A percentile compares a stretch with the other conserved stretches of the same genome.
These are phyloP conservation scores for Ganoderma sinense DNA, from an alignment of 1,284 basidiomycete genomes.

Conservation along the genomic window DNA sequence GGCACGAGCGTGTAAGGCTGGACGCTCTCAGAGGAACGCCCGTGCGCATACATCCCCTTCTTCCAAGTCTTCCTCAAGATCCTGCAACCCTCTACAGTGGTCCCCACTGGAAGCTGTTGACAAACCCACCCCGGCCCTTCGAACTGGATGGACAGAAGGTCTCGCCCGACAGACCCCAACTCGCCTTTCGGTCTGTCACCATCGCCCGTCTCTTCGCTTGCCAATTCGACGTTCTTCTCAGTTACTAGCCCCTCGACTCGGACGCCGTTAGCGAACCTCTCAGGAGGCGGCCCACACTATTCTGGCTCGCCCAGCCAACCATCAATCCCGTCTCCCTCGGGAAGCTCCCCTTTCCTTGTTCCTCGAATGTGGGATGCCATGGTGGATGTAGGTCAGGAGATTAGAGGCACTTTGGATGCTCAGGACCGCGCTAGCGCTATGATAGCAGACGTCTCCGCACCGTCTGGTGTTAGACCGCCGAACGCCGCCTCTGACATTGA, in stretches of 20 bases:
- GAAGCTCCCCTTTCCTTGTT: constrained; percentile 50
- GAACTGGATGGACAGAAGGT: no score
- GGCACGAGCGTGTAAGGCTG: no score
- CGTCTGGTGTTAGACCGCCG: constrained; percentile 3
- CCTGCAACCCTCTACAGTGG: no score
- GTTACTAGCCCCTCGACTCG: constrained; percentile 28
- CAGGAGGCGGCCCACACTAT: constrained; percentile 18
- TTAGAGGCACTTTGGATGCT: constrained; percentile 60
- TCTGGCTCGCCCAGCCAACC: constrained; percentile 12
- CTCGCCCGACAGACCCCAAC: no score
- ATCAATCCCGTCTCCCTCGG: constrained; percentile 44
- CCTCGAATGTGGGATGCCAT: constrained; percentile 53
- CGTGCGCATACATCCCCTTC: no score
- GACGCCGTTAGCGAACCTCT: constrained; percentile 25
- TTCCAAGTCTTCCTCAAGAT: no score
- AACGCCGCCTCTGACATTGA: constrained; percentile 28
- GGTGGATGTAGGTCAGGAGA: constrained; percentile 57
- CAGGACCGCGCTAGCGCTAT: constrained; percentile 54
- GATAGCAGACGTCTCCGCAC: background rate
- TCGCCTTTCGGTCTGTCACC: constrained; percentile 42
- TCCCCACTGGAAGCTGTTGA: no score
- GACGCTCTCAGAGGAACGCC: no score
- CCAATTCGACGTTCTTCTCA: constrained; percentile 38
- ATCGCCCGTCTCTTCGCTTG: constrained; percentile 42
- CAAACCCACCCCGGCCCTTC: no score